These are phyloP conservation scores for Gloeophyllum trabeum DNA, from an alignment of 768 basidiomycete genomes.

Conservation along the genomic window DNA sequence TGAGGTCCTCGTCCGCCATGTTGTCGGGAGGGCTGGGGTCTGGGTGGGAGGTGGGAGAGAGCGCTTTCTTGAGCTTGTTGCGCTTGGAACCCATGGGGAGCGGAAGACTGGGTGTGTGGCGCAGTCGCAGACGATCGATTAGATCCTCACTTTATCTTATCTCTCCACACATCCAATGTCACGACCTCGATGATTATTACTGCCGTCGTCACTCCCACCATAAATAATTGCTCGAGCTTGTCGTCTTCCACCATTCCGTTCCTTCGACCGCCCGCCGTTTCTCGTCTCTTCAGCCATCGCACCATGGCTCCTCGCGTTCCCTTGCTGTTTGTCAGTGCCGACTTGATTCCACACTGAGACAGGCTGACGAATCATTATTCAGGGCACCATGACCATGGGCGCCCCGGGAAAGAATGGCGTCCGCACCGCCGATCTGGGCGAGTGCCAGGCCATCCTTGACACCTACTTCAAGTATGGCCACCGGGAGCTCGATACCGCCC, in stretches of 20 bases:
- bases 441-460: conserved; percentile 34
- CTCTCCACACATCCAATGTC: no score
- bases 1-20: conserved; percentile 42
- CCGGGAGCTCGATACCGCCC: conserved; percentile 38
- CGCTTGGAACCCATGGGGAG: conserved; percentile 41
- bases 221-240: no score
- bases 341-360: no score
- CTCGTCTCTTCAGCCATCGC: neutral
- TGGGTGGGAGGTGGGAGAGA: conserved; percentile 16
- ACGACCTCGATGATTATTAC: no score
- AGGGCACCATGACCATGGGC: conserved; percentile 42
- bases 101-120: neutral
- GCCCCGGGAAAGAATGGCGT: conserved; percentile 28
- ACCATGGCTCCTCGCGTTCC: conserved; percentile 1
- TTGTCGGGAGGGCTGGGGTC: conserved; percentile 14
- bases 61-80: conserved; percentile 41
- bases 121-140: neutral
- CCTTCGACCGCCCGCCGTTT: neutral
- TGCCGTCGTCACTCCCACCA: no score
- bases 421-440: conserved; percentile 21
- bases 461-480: conserved; percentile 29
- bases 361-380: neutral
- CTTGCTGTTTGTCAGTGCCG: neutral
- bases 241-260: neutral
- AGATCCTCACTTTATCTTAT: neutral